Base-by-base conservation (phyloP, 768 basidiomycete genomes). In the Obba rivulosa region DNA sequence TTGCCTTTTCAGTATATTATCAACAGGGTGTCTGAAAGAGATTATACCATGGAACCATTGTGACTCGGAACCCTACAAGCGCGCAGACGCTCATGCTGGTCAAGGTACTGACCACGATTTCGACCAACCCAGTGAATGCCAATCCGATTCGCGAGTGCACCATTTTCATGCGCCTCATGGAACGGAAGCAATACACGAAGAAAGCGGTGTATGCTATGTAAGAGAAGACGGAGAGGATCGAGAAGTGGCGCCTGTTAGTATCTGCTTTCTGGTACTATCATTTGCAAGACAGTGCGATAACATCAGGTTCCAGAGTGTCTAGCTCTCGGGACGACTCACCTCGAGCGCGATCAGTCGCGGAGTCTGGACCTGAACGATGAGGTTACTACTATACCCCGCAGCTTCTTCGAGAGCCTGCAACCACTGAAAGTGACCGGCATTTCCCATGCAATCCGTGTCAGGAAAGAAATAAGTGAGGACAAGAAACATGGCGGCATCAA, bases 31-130 rank as follows among this genome's bases (percentile, higher is more conserved):
- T 20, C 16, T 31, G 13, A 34, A 55, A 49, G 43, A 46, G 13
- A 67, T 73, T 74, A 56, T 67, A 89, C 91, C 87, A 91, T 38
- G 91, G 92, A 21, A 93, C 87, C 81, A 93, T 84, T 2, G 87
- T 92, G 13, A 92, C 78, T 57, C 82, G 84, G 66, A 92, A 92
- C 1, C 92, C 91, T 38, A 89, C 80, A 18, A 98, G 72, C 5
- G 92, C 90, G 59, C 92, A 92, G 28, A 96, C 90, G 60, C 91
- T 93, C 40, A 96, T 75, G 57, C 89, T 92, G 45, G 94, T 96
- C 56, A 99, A 81, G 0, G 95, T 92, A 70, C 92, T 94, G 49
- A 90, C 92, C 7, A 85, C 72, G 37, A 97, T 84, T 67, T 97
- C 92, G 18, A 95, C 86, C 23, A 94, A 72, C 11, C 92, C 95